These are phyloP conservation scores for Terana coerulea DNA, from an alignment of 768 basidiomycete species.

Conservation along the genomic window DNA sequence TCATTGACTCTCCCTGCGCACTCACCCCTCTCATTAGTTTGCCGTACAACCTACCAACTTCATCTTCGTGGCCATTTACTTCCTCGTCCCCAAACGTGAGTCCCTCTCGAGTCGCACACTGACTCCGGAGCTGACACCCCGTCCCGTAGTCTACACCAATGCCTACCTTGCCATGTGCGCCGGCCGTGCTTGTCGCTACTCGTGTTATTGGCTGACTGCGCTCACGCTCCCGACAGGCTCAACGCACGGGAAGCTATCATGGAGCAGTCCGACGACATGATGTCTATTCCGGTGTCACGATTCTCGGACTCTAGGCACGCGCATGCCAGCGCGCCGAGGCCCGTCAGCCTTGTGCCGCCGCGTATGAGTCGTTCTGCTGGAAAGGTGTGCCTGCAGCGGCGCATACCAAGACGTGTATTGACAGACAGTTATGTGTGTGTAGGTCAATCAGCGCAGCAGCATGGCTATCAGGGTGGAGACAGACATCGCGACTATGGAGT, in stretches of 20 bases:
- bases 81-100: conserved; percentile 13
- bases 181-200: not conserved
- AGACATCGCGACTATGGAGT: too few relatives aligned
- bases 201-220: not conserved
- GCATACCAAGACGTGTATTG: too few relatives aligned
- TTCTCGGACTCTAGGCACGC: not conserved
- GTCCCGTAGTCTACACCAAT: conserved; percentile 11
- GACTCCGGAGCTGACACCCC: not conserved
- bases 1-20: not conserved
- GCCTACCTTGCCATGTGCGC: conserved; percentile 15
- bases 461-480: too few relatives aligned
- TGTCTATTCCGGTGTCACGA: conserved; percentile 6
- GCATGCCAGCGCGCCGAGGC: too few relatives aligned
- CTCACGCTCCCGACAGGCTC: conserved; percentile 2
- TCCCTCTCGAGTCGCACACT: not conserved
- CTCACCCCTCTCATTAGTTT: conserved; percentile 2
- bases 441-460: too few relatives aligned
- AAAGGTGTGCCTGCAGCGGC: too few relatives aligned
- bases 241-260: conserved; percentile 11
- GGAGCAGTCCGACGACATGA: not conserved
- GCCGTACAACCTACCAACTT: conserved; percentile 9
- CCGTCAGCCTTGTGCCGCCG: too few relatives aligned
- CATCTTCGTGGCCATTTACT: conserved; percentile 11
- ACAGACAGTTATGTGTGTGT: too few relatives aligned
- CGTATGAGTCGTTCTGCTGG: too few relatives aligned